These are phyloP conservation scores for Kurtzmaniella quercitrusa DNA, from an alignment of 1,139 yeast species.

Conservation along the genomic window DNA sequence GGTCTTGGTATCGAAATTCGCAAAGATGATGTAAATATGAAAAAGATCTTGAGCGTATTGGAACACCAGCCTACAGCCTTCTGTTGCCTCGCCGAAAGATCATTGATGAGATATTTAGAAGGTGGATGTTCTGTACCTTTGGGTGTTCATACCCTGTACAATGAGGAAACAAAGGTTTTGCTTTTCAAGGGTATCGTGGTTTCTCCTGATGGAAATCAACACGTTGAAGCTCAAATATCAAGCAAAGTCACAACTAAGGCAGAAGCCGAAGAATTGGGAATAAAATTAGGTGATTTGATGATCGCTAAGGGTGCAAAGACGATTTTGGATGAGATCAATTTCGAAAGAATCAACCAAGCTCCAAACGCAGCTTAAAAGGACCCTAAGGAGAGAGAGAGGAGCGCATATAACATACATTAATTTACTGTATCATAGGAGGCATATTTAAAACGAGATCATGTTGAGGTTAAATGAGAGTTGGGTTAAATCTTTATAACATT, in stretches of 20 bases:
- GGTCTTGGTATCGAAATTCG: constrained; percentile 91
- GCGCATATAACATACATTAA: constrained; percentile 1
- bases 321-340: constrained; percentile 77
- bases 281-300: constrained; percentile 62
- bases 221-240: constrained; percentile 52
- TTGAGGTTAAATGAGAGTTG: neutral
- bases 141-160: constrained; percentile 70
- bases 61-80: constrained; percentile 66
- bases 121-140: constrained; percentile 99
- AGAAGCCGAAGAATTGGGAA: constrained; percentile 74
- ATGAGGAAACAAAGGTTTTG: constrained; percentile 40
- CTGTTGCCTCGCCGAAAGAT: constrained; percentile 87
- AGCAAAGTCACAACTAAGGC: constrained; percentile 35
- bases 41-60: constrained; percentile 56
- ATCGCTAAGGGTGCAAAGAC: constrained; percentile 75
- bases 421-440: constrained; percentile 1
- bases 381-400: neutral
- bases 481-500: neutral
- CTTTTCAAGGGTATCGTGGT: constrained; percentile 71
- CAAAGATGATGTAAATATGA: constrained; percentile 56
- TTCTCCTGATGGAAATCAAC: constrained; percentile 73
- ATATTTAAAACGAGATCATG: neutral
- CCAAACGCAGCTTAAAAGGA: constrained; percentile 14
- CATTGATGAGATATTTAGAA: constrained; percentile 81
- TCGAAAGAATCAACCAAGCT: constrained; percentile 52